Evolutionary conservation across 805 yeast genomes (phyloP), one percentile per base, ranked within the genome.

Genomic region (Clavispora carvajalis): DNA sequence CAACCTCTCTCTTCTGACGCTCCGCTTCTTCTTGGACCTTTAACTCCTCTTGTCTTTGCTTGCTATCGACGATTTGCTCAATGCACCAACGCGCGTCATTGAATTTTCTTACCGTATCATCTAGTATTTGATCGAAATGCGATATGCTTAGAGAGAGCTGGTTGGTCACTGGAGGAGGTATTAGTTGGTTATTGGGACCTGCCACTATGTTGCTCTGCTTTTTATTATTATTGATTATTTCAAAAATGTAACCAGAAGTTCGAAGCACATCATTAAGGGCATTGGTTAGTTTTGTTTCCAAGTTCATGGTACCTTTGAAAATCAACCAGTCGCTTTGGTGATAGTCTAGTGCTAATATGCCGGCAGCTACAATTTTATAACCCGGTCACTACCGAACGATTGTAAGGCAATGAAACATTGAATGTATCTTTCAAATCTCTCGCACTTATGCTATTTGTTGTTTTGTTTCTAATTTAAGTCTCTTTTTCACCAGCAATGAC

Each of bases 11-110:
- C 42, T 54, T 53, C 43, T 57, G 65, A 31, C 59, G 48, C 36
- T 63, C 69, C 43, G 54, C 39, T 43, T 64, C 69, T 42, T 62
- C 67, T 46, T 61, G 60, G 17, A 62, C 34, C 49, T 63, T 65
- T 48, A 61, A 39, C 47, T 67, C 71, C 45, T 67, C 71, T 45
- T 67, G 71, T 33, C 59, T 57, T 48, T 66, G 71, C 47, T 60
- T 64, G 51, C 58, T 67, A 47, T 69, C 71, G 23, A 68, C 51
- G 37, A 69, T 68, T 43, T 62, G 67, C 40, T 61, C 72, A 4
- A 69, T 53, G 41, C 73, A 69, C 74, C 74, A 69, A 28, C 57
- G 53, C 2, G 71, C 66, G 37, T 69, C 73, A 47, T 67, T 68
- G 45, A 69, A 63, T 46, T 67, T 67, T 39, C 58, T 44, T 9